Conservation (phyloP, 164 flowering plant species). For the Pachysandra terminalis region DNA sequence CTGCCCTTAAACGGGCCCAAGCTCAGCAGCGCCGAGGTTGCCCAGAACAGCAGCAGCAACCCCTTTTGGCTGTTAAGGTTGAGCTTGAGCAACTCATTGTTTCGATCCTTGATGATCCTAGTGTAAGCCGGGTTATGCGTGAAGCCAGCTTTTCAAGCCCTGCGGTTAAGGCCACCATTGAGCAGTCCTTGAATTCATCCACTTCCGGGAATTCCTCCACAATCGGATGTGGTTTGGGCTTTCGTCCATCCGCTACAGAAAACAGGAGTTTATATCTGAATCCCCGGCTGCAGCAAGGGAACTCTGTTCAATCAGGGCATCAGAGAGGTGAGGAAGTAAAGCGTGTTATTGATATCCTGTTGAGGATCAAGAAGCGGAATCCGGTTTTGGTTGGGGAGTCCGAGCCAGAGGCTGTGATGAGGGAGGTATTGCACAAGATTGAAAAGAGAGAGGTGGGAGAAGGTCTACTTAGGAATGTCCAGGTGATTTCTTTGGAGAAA, state of each 20-base stretch:
- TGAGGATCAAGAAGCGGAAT: constrained; percentile 58
- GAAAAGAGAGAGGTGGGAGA: constrained; percentile 62
- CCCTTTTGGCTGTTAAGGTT: constrained; percentile 88
- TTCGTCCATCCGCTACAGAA: constrained; percentile 26
- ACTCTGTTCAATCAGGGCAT: constrained; percentile 26
- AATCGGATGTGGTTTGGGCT: constrained; percentile 31
- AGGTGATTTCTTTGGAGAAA: constrained; percentile 51
- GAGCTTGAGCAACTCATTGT: constrained; percentile 93
- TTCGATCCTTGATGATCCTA: constrained; percentile 91
- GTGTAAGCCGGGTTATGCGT: constrained; percentile 94
- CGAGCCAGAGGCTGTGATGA: constrained; percentile 64
- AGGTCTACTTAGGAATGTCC: constrained; percentile 39
- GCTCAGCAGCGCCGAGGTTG: constrained; percentile 97
- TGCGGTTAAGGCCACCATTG: constrained; percentile 88
- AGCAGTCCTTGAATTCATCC: constrained; percentile 54
- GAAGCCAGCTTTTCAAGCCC: constrained; percentile 98
- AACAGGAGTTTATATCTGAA: constrained; percentile 63
- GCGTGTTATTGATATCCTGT: constrained; percentile 55
- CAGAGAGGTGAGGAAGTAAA: constrained; percentile 64
- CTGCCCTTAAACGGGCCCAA: constrained; percentile 95
- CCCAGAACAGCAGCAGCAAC: constrained; percentile 98
- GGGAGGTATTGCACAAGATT: constrained; percentile 53
- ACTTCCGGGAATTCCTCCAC: constrained; percentile 25
- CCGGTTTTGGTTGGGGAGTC: constrained; percentile 85
- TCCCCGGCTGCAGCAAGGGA: constrained; percentile 56